Conservation (phyloP, 1,284 basidiomycete species). For the Grifola frondosa region DNA sequence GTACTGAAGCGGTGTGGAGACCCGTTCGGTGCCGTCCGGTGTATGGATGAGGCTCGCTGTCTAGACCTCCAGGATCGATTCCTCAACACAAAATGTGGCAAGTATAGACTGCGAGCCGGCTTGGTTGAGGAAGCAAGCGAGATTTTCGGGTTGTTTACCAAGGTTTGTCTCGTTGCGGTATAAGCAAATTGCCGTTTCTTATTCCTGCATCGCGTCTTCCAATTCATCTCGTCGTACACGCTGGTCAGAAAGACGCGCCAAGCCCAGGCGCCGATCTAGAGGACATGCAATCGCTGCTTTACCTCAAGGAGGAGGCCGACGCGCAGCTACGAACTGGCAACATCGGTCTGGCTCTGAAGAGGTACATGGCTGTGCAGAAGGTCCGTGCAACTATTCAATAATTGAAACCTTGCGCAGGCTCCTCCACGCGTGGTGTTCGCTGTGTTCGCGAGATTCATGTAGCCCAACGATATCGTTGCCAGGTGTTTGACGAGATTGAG, state of each 20-base stretch:
- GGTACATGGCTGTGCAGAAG: slow-evolving; percentile 77
- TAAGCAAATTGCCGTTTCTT: no score
- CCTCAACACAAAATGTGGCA: slow-evolving; percentile 92
- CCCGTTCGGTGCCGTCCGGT: slow-evolving; percentile 68
- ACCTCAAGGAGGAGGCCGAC: slow-evolving; percentile 83
- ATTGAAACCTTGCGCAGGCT: not conserved
- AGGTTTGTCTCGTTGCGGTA: slow-evolving; percentile 60
- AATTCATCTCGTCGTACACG: not conserved
- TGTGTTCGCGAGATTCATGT: not conserved
- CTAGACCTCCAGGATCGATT: slow-evolving; percentile 96
- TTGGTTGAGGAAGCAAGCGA: slow-evolving; percentile 73
- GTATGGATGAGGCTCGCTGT: slow-evolving; percentile 80
- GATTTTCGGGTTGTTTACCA: slow-evolving; percentile 84
- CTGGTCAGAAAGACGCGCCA: slow-evolving; percentile 74
- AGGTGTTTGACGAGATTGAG: slow-evolving; percentile 87
- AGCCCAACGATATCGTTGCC: slow-evolving; percentile 6
- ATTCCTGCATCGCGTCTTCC: slow-evolving; percentile 2
- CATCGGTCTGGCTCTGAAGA: slow-evolving; percentile 84
- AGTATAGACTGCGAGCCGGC: slow-evolving; percentile 86
- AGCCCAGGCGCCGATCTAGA: slow-evolving; percentile 82
- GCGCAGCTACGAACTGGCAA: slow-evolving; percentile 67
- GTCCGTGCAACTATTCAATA: slow-evolving; percentile 37
- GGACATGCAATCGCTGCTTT: slow-evolving; percentile 95
- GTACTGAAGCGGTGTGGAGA: slow-evolving; percentile 90
- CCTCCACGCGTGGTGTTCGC: slow-evolving; percentile 1